Conservation (phyloP, 2,329 filamentous ascomycete species). For the Fusarium transvaalense region DNA sequence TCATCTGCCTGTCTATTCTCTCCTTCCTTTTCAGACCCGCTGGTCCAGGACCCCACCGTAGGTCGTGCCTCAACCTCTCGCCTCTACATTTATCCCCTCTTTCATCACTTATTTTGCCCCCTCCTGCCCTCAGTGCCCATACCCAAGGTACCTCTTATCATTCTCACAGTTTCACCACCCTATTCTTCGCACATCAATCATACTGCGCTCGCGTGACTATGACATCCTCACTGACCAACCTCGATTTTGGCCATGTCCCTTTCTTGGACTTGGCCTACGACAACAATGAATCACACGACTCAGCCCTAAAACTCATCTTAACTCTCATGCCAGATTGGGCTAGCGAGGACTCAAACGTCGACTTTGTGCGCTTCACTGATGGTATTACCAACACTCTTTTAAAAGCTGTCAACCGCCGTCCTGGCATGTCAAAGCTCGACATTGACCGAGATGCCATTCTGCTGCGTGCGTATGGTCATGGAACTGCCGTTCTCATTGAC, state of each 20-base stretch:
- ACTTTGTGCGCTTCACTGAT: conserved; percentile 93
- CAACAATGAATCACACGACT: conserved; percentile 79
- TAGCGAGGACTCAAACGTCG: conserved; percentile 76
- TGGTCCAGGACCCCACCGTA: conserved; percentile 19
- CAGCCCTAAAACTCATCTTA: conserved; percentile 82
- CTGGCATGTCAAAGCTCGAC: conserved; percentile 76
- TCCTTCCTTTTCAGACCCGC: conserved; percentile 15
- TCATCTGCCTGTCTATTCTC: background rate
- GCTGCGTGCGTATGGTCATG: conserved; percentile 92
- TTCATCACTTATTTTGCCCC: conserved; percentile 13
- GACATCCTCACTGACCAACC: conserved; percentile 52
- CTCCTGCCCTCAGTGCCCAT: conserved; percentile 6
- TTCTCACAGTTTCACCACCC: conserved; percentile 9
- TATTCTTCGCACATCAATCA: conserved; percentile 23
- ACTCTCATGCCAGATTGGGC: conserved; percentile 88
- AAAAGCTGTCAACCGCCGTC: conserved; percentile 77
- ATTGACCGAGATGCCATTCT: conserved; percentile 88
- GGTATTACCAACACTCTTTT: conserved; percentile 96
- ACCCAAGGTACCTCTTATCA: background rate
- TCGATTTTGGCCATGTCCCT: conserved; percentile 61
- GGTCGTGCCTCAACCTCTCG: conserved; percentile 4
- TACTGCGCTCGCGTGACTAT: conserved; percentile 46
- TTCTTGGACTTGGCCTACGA: conserved; percentile 84
- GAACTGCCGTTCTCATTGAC: conserved; percentile 95
- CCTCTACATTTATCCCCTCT: conserved; percentile 19